Evolutionary conservation across 768 basidiomycete genomes (phyloP).

Genomic region (Pleurotus salmoneostramineus): DNA sequence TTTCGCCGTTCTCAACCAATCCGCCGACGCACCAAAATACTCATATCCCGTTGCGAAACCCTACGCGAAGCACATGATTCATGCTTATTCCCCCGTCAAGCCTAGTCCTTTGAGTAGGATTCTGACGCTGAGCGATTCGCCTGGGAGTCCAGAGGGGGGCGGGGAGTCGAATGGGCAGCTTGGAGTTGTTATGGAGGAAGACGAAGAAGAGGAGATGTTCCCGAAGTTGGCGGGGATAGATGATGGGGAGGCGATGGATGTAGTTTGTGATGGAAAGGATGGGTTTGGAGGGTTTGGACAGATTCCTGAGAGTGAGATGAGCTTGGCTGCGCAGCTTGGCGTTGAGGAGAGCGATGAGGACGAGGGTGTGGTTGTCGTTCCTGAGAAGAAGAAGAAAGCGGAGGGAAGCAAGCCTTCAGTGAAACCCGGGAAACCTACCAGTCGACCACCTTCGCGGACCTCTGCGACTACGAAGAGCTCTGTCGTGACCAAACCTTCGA

Average conservation of each 20-base stretch:
- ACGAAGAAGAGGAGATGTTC: conserved; percentile 21
- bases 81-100: conserved; percentile 78
- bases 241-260: conserved; percentile 5
- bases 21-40: conserved; percentile 24
- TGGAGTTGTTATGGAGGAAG: conserved; percentile 31
- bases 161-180: conserved; percentile 16
- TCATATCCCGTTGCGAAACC: conserved; percentile 74
- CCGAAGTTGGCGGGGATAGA: conserved; percentile 8
- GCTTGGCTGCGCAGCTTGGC: conserved; percentile 43
- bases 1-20: conserved; percentile 7
- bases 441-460: conserved; percentile 23
- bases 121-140: conserved; percentile 65
- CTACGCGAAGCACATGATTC: conserved; percentile 62
- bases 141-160: conserved; percentile 29
- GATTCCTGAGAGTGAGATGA: conserved; percentile 25
- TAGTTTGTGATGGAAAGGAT: too few species aligned
- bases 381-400: conserved; percentile 14
- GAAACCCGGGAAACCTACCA: conserved; percentile 18
- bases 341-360: conserved; percentile 29
- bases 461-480: conserved; percentile 26
- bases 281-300: conserved; percentile 6
- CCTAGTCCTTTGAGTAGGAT: conserved; percentile 82
- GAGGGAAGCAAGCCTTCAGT: conserved; percentile 44
- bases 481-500: conserved; percentile 30
- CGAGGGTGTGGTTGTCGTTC: not conserved